Conservation (phyloP, 495 filamentous ascomycete genomes). For the Penicillium waksmanii region DNA sequence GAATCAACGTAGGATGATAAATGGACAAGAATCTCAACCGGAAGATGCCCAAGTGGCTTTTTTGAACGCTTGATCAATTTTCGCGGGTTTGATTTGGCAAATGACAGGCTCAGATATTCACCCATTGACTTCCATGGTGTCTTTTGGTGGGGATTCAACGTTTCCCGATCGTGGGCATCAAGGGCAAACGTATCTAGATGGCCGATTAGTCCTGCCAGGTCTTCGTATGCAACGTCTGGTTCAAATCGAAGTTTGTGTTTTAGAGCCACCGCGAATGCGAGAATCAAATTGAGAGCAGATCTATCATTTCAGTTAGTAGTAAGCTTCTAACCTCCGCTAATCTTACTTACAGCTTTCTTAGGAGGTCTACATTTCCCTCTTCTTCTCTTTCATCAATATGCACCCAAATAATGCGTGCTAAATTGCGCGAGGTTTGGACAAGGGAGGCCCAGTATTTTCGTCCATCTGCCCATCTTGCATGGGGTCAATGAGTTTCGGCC, state of each 20-base stretch:
- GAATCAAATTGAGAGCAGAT: conserved; percentile 77
- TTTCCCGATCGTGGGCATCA: conserved; percentile 59
- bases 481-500: not conserved
- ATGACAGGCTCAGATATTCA: conserved; percentile 70
- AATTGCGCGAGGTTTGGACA: conserved; percentile 69
- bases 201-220: conserved; percentile 53
- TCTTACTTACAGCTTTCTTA: conserved; percentile 63
- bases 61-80: conserved; percentile 69
- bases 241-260: conserved; percentile 92
- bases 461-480: conserved; percentile 65
- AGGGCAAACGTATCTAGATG: conserved; percentile 63
- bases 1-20: conserved; percentile 68
- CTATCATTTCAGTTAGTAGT: conserved; percentile 28
- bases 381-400: conserved; percentile 69
- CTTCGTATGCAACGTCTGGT: conserved; percentile 74
- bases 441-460: conserved; percentile 78
- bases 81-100: conserved; percentile 72
- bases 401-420: conserved; percentile 80
- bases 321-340: not conserved
- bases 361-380: conserved; percentile 66
- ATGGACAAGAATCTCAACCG: conserved; percentile 76
- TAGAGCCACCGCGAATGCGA: conserved; percentile 74
- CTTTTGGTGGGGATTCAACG: conserved; percentile 45
- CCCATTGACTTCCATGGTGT: conserved; percentile 65
- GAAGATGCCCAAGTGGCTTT: conserved; percentile 71